phyloP scores from a whole-genome alignment of 208 protist species.

The Trypanosomatidae sp. region DNA sequence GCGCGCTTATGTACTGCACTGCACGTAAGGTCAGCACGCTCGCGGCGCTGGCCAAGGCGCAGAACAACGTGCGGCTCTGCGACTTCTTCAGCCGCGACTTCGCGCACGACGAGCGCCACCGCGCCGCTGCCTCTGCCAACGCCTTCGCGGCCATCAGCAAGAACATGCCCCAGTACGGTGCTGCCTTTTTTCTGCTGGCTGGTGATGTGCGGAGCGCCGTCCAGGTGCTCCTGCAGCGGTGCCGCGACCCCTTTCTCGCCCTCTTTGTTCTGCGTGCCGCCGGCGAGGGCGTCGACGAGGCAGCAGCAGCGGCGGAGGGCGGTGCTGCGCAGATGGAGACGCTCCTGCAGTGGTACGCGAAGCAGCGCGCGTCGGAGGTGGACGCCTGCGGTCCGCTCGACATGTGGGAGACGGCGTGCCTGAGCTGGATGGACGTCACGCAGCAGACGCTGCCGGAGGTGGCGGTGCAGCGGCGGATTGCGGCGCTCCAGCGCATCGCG shows the following conservation, averaged over 20 bases:
- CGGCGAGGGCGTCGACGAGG: constrained; percentile 1
- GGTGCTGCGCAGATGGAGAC: too few species aligned
- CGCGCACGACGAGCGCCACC: constrained; percentile 48
- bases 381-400: constrained; percentile 37
- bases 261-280: constrained; percentile 76
- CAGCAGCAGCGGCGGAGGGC: not conserved
- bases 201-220: constrained; percentile 82
- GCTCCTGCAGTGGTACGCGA: constrained; percentile 31
- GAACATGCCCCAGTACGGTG: constrained; percentile 82
- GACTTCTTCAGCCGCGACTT: constrained; percentile 94
- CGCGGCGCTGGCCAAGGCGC: constrained; percentile 86
- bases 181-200: constrained; percentile 94
- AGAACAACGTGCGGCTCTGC: constrained; percentile 70
- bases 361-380: constrained; percentile 20
- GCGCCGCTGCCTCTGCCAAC: constrained; percentile 85
- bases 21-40: constrained; percentile 85
- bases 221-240: constrained; percentile 87
- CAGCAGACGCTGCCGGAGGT: constrained; percentile 15
- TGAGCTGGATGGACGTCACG: constrained; percentile 53
- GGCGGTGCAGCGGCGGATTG: constrained; percentile 26
- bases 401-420: constrained; percentile 62
- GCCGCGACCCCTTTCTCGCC: constrained; percentile 60
- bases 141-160: constrained; percentile 92
- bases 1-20: constrained; percentile 90
- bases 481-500: constrained; percentile 32